These are phyloP conservation scores for Hypomyces perniciosus DNA, from an alignment of 2,329 filamentous ascomycete species.

Conservation along the genomic window DNA sequence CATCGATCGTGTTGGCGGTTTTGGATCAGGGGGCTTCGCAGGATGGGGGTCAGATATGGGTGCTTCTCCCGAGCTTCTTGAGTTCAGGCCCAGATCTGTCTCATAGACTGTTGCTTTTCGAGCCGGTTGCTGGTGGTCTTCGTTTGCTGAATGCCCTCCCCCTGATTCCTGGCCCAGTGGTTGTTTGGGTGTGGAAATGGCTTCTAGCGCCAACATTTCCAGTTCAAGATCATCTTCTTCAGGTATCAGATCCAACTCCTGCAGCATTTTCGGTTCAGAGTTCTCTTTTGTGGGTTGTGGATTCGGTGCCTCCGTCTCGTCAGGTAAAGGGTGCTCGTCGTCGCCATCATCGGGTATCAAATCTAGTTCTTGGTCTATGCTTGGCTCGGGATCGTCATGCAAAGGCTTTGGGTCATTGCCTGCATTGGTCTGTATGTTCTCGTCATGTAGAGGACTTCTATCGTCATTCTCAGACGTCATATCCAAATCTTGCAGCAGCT, in stretches of 20 bases:
- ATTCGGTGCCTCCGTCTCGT: background rate
- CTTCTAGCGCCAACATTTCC: conserved; percentile 21
- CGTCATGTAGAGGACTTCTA: background rate
- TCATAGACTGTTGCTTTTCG: background rate
- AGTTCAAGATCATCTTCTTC: conserved; percentile 23
- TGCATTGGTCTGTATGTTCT: too few species aligned
- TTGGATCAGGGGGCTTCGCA: background rate
- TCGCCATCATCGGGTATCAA: background rate
- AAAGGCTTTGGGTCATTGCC: too few species aligned
- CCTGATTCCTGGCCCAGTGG: background rate
- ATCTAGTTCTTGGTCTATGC: background rate
- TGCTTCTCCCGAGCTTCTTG: background rate
- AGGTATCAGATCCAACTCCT: conserved; percentile 15
- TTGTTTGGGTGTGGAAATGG: conserved; percentile 2
- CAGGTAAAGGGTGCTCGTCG: background rate
- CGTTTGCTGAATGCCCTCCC: background rate
- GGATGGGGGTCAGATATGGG: background rate
- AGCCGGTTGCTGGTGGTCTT: background rate
- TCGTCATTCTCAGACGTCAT: conserved; percentile 1
- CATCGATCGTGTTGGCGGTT: background rate
- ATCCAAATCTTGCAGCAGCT: conserved; percentile 2
- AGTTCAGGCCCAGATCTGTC: conserved; percentile 1
- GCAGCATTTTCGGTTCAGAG: background rate
- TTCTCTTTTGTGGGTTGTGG: background rate
- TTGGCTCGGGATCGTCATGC: too few species aligned